Conservation (phyloP, 306 rosid species). For the Dalbergia cochinchinensis region DNA sequence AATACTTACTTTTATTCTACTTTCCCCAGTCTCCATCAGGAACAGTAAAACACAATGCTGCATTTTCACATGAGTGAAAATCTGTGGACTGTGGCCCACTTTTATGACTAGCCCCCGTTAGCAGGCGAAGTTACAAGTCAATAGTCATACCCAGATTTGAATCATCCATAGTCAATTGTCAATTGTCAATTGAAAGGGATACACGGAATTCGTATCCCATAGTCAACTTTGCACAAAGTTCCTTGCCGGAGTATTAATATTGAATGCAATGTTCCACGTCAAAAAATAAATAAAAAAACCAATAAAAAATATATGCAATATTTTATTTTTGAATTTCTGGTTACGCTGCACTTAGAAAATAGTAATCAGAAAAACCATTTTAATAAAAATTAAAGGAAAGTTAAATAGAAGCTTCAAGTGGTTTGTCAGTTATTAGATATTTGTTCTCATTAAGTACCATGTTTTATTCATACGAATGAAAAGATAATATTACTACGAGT, state of each 20-base stretch:
- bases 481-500: no score
- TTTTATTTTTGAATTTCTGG: no score
- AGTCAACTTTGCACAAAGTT: constrained; percentile 7
- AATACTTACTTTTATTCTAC: not conserved
- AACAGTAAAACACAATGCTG: not conserved
- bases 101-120: not conserved
- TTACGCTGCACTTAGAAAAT: no score
- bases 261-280: no score
- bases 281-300: no score
- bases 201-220: not conserved
- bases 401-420: no score
- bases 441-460: no score
- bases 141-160: not conserved
- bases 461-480: no score
- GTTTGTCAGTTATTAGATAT: no score
- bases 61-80: not conserved
- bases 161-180: not conserved
- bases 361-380: no score
- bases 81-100: not conserved
- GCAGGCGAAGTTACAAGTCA: not conserved
- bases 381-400: no score
- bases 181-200: not conserved
- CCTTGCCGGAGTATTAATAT: not conserved
- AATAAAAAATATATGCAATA: no score
- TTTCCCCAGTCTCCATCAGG: not conserved